These are phyloP conservation scores for Exophiala mesophila DNA, from an alignment of 2,329 filamentous ascomycete genomes.

Conservation along the genomic window DNA sequence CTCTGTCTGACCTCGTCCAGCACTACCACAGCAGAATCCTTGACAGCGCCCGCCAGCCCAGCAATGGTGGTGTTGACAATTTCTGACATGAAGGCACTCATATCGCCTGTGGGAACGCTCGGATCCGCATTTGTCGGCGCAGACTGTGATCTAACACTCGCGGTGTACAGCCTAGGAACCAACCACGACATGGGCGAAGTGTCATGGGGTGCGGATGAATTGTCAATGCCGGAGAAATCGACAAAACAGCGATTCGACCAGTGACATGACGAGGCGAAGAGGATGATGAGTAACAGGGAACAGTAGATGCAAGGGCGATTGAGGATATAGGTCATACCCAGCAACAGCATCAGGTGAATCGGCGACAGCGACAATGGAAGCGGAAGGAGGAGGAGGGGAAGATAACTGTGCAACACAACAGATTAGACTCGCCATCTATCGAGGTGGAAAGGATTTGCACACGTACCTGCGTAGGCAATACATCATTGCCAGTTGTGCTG, in stretches of 20 bases:
- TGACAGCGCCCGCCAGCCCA: constrained; percentile 61
- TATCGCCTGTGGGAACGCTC: constrained; percentile 32
- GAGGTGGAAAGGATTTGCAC: constrained; percentile 11
- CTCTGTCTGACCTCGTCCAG: constrained; percentile 53
- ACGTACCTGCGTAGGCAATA: constrained; percentile 62
- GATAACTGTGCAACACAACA: constrained; percentile 63
- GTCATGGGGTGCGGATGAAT: neutral
- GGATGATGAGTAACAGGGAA: constrained; percentile 88
- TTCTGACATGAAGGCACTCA: constrained; percentile 37
- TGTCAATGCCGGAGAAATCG: constrained; percentile 72
- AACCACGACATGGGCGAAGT: constrained; percentile 60
- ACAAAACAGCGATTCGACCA: constrained; percentile 90
- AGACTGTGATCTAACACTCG: constrained; percentile 17
- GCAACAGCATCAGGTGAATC: constrained; percentile 80
- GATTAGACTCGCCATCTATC: too few relatives aligned
- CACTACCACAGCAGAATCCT: constrained; percentile 13
- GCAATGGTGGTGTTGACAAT: constrained; percentile 65
- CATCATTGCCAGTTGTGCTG: constrained; percentile 47
- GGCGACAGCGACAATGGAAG: constrained; percentile 68
- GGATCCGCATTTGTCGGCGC: constrained; percentile 34
- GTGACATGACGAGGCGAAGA: constrained; percentile 86
- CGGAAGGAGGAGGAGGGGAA: constrained; percentile 82
- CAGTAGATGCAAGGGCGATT: constrained; percentile 98
- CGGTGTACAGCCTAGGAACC: constrained; percentile 60
- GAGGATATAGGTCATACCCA: constrained; percentile 90